These are phyloP conservation scores for Phytophthora macrochlamydospora DNA, from an alignment of 352 stramenopile species.

Conservation along the genomic window DNA sequence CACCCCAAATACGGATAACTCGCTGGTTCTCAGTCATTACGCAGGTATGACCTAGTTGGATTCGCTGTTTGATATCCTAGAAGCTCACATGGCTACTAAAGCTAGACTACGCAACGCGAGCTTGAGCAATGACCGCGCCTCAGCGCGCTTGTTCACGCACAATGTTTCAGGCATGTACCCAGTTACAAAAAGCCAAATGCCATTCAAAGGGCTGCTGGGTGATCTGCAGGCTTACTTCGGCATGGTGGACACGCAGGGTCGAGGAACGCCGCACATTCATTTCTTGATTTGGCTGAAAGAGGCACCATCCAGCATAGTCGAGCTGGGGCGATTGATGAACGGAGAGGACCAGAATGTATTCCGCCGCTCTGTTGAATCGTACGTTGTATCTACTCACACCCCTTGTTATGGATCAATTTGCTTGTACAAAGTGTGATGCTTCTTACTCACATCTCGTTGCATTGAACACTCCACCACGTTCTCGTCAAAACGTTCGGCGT, in stretches of 20 bases:
- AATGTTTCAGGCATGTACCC: background rate
- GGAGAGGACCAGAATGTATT: background rate
- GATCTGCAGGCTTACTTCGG: slow-evolving; percentile 6
- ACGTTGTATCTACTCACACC: background rate
- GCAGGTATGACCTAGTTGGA: background rate
- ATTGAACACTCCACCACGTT: background rate
- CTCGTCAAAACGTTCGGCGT: background rate
- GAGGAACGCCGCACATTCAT: slow-evolving; percentile 6
- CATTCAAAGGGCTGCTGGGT: background rate
- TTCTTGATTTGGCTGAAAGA: slow-evolving; percentile 5
- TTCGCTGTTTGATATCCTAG: background rate
- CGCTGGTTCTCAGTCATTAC: background rate
- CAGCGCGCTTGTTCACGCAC: background rate
- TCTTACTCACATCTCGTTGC: background rate
- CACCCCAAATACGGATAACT: background rate
- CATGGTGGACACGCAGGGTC: slow-evolving; percentile 7
- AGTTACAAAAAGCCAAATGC: background rate
- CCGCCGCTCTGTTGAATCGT: background rate
- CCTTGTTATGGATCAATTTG: background rate
- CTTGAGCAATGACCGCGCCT: slow-evolving; percentile 4
- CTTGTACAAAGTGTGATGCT: background rate
- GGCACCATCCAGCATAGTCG: background rate
- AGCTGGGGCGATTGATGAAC: background rate
- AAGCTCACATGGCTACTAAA: background rate
- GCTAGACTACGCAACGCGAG: background rate